A percentile compares a stretch with the other conserved stretches of the same genome.
Evolutionary conservation across 208 protist genomes (phyloP).

Genomic region (Leishmania lainsoni): DNA sequence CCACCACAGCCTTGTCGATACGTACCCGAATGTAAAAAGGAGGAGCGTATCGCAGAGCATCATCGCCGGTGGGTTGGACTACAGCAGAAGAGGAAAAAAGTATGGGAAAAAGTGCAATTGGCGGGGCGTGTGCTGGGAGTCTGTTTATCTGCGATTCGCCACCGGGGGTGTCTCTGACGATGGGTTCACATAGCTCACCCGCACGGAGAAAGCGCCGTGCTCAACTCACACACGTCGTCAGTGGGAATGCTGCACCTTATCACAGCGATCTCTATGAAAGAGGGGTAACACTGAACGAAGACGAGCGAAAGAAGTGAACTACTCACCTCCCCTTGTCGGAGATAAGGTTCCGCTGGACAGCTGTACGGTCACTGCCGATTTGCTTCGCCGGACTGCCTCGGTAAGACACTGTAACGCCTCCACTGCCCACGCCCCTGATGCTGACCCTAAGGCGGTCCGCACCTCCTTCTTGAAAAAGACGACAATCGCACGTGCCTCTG

Average conservation of each 20-base stretch:
- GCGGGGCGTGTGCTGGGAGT: not conserved
- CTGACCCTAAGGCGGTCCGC: conserved; percentile 1
- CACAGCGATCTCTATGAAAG: not conserved
- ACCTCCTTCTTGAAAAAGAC: conserved; percentile 55
- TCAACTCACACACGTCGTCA: not conserved
- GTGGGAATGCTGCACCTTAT: not conserved
- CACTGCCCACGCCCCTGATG: conserved; percentile 13
- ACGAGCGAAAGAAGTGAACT: too few relatives aligned
- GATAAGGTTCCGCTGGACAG: not conserved
- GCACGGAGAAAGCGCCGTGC: not conserved
- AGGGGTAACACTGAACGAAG: not conserved
- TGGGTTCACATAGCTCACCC: not conserved
- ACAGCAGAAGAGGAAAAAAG: not conserved
- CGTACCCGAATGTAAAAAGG: not conserved
- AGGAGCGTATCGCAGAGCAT: not conserved
- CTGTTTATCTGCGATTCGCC: not conserved
- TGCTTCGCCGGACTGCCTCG: conserved; percentile 16
- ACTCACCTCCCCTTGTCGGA: not conserved
- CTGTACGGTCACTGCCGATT: not conserved
- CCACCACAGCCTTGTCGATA: not conserved
- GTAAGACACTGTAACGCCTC: conserved; percentile 19
- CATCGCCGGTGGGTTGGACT: not conserved
- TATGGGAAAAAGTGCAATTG: not conserved
- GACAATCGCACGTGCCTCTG: conserved; percentile 44
- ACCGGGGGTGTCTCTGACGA: not conserved